Percentiles rank a stretch among this genome's conserved stretches.
Conservation (phyloP, 257 asterid genomes). For the Penstemon newberryi region DNA sequence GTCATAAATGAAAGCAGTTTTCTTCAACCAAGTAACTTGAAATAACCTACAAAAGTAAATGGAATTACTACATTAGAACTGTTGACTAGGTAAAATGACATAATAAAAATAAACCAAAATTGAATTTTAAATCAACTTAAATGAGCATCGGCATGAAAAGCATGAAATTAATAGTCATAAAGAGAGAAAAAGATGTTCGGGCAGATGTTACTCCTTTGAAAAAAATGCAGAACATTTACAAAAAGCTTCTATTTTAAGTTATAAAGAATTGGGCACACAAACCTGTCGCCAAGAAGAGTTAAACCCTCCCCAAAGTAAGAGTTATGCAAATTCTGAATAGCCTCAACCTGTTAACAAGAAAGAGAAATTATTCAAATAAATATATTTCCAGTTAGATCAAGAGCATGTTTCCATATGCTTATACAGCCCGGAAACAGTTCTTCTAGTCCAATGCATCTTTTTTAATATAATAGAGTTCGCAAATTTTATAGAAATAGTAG, state of each 20-base stretch:
- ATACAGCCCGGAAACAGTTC: conserved; percentile 2
- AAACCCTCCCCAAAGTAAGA: conserved; percentile 90
- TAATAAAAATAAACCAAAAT: conserved; percentile 11
- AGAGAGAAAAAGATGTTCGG: conserved; percentile 2
- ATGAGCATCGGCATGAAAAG: conserved; percentile 11
- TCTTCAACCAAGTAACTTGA: conserved; percentile 86
- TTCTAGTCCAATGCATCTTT: neutral
- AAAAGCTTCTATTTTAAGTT: neutral
- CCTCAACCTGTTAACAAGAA: conserved; percentile 58
- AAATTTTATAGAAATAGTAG: neutral
- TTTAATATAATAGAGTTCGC: neutral
- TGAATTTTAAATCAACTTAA: conserved; percentile 5
- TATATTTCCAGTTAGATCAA: conserved; percentile 16
- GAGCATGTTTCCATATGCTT: conserved; percentile 19
- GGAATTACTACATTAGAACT: conserved; percentile 32
- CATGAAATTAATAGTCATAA: conserved; percentile 5
- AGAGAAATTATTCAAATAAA: conserved; percentile 17
- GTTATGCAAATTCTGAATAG: conserved; percentile 47
- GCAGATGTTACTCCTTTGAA: no score
- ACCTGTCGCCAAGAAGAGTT: conserved; percentile 87
- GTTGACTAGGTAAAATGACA: conserved; percentile 21
- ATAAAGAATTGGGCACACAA: conserved; percentile 26
- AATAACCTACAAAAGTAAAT: conserved; percentile 79
- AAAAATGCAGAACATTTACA: neutral
- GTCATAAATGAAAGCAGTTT: conserved; percentile 85